These are phyloP conservation scores for Leccinum broughii DNA, from an alignment of 768 basidiomycete species.

Conservation along the genomic window DNA sequence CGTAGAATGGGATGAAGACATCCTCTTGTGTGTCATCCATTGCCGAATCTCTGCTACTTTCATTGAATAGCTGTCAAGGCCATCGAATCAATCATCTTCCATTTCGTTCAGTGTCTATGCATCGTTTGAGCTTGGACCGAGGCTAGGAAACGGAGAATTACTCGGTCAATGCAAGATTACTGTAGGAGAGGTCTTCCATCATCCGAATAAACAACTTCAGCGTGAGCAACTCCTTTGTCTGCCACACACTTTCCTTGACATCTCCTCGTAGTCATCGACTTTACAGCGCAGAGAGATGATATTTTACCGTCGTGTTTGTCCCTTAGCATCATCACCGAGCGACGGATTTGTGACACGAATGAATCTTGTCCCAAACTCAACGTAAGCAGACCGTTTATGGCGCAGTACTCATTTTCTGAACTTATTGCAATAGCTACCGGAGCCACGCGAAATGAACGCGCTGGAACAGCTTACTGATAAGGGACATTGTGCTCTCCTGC, in stretches of 20 bases:
- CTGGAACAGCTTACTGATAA: neutral
- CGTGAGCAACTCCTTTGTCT: neutral
- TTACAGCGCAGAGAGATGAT: neutral
- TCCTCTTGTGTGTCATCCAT: too few relatives aligned
- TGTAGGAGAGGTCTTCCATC: too few relatives aligned
- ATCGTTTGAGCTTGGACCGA: too few relatives aligned
- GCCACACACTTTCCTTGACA: neutral
- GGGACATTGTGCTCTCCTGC: neutral
- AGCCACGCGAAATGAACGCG: neutral
- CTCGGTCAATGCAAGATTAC: too few relatives aligned
- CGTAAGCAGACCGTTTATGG: neutral
- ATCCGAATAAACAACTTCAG: neutral
- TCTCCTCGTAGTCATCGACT: neutral
- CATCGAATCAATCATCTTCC: too few relatives aligned
- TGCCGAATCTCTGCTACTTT: too few relatives aligned
- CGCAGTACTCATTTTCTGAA: neutral
- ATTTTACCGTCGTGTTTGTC: neutral
- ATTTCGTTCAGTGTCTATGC: too few relatives aligned
- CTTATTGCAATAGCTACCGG: neutral
- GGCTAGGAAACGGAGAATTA: too few relatives aligned
- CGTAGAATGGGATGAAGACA: too few relatives aligned
- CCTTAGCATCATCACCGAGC: neutral
- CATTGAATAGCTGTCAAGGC: too few relatives aligned
- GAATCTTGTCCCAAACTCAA: neutral
- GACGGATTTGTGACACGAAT: neutral